Base-by-base conservation (phyloP, 148 eudicot species). In the Persicaria tinctoria region DNA sequence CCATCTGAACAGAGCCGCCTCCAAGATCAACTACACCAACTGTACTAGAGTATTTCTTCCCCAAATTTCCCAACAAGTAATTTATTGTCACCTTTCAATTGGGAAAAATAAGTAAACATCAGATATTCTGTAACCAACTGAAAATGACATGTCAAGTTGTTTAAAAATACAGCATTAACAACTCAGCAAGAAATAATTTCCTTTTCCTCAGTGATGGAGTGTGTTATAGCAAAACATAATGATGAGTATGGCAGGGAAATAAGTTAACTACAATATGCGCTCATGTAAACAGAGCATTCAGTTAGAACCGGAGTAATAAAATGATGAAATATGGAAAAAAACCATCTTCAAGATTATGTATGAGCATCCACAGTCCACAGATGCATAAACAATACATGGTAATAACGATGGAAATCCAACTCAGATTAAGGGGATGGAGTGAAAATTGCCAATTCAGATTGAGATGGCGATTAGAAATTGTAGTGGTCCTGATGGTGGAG, bases 11-110 rank as follows among this genome's bases (percentile, higher is more conserved):
- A 78, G 99, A 95, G 79, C 99, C 99, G 77, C 99, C 99, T 47
- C 99, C 99, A 82, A 95, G 99, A 83, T 95, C 99, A 85, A 95
- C 96, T 74, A 95, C 99, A 72, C 99, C 99, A 80, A 95, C 99
- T 72, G 99, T 95, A 68, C 74, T 44, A 3, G 91, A 76, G 80
- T 87, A 95, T 41, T 79, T 78, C 83, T 92, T 92, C 8, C 99
- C 99, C 82, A 95, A 77, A 32, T 86, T 85, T 44, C 97, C 92
- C 72, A 87, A 73, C 59, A 95, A 83, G 78, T 95, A 92, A 85
- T 95, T 95, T 76, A 95, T 86, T 3, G 97, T 92, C 68, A 95
- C 99, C 99, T 95, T 38, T 41, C 3, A 14, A 12, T 38, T 66
- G 41, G 41, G 83, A 63, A 84, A 6, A 74, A 41, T 73, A 53